A percentile compares a stretch with the other conserved stretches of the same genome.
phyloP scores from a whole-genome alignment of 176 grass and related monocot genomes.

The Panicum miliaceum region DNA sequence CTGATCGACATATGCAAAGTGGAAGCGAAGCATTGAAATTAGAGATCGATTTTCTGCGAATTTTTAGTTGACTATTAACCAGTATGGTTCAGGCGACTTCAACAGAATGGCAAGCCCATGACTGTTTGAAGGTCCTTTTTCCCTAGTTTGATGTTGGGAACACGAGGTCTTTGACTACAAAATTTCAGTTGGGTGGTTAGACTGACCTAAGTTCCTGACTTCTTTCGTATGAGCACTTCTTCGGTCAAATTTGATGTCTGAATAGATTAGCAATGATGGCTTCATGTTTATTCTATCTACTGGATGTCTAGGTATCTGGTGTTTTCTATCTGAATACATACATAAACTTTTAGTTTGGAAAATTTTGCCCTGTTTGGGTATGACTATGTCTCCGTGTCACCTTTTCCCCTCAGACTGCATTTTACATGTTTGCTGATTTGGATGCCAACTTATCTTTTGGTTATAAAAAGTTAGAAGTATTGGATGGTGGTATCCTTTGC shows the following conservation, averaged over 20 bases:
- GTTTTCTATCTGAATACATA: neutral
- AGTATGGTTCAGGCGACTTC: neutral
- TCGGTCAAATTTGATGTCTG: neutral
- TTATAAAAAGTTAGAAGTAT: neutral
- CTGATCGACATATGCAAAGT: neutral
- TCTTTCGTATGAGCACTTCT: neutral
- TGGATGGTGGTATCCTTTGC: neutral
- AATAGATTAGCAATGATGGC: slow-evolving; percentile 7
- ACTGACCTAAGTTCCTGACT: neutral
- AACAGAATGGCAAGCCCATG: neutral
- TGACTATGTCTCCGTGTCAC: neutral
- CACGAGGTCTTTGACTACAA: neutral
- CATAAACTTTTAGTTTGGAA: neutral
- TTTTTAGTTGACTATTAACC: neutral
- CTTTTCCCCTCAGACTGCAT: neutral
- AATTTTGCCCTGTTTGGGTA: neutral
- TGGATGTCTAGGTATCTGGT: neutral
- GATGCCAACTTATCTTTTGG: neutral
- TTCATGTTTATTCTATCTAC: slow-evolving; percentile 17
- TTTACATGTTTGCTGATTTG: neutral
- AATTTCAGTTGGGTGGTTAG: neutral
- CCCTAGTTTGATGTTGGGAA: neutral
- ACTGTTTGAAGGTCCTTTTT: neutral
- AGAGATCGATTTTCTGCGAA: neutral
- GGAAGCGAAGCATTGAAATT: neutral